Evolutionary conservation across 2,329 filamentous ascomycete genomes (phyloP).

Genomic region (Ophiostoma perfectum): DNA sequence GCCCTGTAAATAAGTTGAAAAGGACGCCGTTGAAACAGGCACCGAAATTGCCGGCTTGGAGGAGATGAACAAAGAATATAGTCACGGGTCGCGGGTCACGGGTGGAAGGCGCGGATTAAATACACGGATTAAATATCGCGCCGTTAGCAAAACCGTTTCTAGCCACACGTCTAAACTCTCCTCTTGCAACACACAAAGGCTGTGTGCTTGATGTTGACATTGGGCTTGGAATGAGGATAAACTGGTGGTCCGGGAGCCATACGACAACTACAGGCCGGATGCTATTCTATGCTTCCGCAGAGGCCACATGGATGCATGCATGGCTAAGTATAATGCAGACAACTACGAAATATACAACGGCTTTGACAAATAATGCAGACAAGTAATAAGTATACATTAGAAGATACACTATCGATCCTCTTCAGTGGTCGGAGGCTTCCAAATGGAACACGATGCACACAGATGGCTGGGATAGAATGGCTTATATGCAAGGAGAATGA

Average conservation of each 20-base stretch:
- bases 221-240: no score
- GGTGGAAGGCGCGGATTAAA: background rate
- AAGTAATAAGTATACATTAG: no score
- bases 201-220: no score
- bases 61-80: background rate
- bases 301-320: no score
- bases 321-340: no score
- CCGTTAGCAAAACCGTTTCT: background rate
- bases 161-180: background rate
- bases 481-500: background rate
- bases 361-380: no score
- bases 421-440: no score
- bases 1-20: background rate
- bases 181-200: background rate
- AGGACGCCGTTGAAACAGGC: background rate
- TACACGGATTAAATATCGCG: background rate
- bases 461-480: background rate
- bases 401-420: no score
- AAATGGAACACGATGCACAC: background rate
- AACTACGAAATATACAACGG: no score
- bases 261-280: no score
- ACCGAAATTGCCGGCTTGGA: background rate
- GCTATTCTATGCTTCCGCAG: no score
- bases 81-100: constrained; percentile 7
- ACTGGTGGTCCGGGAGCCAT: no score